These are phyloP conservation scores for Saccharomycopsis fodiens DNA, from an alignment of 805 yeast species.

Conservation along the genomic window DNA sequence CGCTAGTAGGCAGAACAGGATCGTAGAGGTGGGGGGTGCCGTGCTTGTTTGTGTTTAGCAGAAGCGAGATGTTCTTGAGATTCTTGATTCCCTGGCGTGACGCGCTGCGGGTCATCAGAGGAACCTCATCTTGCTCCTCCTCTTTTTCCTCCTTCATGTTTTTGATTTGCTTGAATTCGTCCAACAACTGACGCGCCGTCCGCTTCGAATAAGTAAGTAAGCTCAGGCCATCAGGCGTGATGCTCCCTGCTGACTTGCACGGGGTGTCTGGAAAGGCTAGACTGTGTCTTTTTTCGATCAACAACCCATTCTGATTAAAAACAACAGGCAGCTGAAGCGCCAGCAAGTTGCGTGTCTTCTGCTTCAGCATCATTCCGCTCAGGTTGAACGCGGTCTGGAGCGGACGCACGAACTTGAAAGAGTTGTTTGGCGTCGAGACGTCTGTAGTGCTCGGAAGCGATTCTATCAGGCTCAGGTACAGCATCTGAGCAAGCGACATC, in stretches of 20 bases:
- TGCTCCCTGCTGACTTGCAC: slow-evolving; percentile 11
- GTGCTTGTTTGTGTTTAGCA: background rate
- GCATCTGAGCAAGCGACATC: slow-evolving; percentile 10
- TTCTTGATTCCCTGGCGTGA: background rate
- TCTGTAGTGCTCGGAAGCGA: slow-evolving; percentile 4
- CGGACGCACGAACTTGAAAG: slow-evolving; percentile 70
- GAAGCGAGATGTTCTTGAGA: background rate
- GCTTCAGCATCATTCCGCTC: slow-evolving; percentile 60
- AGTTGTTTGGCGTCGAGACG: slow-evolving; percentile 25
- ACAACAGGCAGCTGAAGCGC: slow-evolving; percentile 16
- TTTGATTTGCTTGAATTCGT: slow-evolving; percentile 11
- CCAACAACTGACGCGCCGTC: slow-evolving; percentile 8
- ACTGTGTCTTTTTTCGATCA: slow-evolving; percentile 12
- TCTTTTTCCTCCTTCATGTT: background rate
- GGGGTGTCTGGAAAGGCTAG: slow-evolving; percentile 19
- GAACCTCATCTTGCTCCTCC: background rate
- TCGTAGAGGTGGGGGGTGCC: background rate
- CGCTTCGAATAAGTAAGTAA: background rate
- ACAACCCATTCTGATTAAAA: slow-evolving; percentile 17
- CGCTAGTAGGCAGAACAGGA: slow-evolving; percentile 1
- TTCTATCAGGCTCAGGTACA: slow-evolving; percentile 8
- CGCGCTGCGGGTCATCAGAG: background rate
- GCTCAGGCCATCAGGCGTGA: slow-evolving; percentile 1
- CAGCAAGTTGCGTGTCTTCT: slow-evolving; percentile 32
- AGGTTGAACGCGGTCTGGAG: slow-evolving; percentile 78